Evolutionary conservation across 2,329 filamentous ascomycete species (phyloP).

Genomic region (Fusarium nelsonii): DNA sequence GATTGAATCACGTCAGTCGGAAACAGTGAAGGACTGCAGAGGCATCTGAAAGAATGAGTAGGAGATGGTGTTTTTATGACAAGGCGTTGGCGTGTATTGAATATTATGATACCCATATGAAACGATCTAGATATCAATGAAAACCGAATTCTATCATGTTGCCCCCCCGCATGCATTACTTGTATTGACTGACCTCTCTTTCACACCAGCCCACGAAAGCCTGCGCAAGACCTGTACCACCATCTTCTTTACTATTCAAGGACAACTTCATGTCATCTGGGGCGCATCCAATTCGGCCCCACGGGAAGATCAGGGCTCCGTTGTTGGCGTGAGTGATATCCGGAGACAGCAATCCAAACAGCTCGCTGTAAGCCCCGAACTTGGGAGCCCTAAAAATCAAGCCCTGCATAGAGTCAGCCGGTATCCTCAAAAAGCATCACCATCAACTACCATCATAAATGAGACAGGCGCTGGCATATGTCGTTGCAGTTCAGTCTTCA

Average conservation of each 20-base stretch:
- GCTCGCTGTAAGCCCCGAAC: slow-evolving; percentile 39
- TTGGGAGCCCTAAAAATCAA: slow-evolving; percentile 37
- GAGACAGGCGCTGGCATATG: slow-evolving; percentile 35
- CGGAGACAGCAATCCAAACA: slow-evolving; percentile 40
- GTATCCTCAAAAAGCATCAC: too few relatives aligned
- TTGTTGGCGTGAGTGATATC: slow-evolving; percentile 32
- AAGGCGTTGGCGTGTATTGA: slow-evolving; percentile 23
- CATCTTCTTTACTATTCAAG: slow-evolving; percentile 24
- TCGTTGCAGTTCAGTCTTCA: slow-evolving; percentile 39
- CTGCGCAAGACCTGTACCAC: slow-evolving; percentile 13
- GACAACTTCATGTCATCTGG: slow-evolving; percentile 27
- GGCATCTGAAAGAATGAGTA: neutral
- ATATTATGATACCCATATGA: slow-evolving; percentile 27
- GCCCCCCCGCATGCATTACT: neutral
- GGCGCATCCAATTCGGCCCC: slow-evolving; percentile 31
- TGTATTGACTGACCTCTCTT: slow-evolving; percentile 13
- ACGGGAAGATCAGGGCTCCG: slow-evolving; percentile 30
- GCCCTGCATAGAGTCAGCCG: slow-evolving; percentile 12
- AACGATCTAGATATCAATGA: slow-evolving; percentile 11
- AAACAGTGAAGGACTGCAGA: slow-evolving; percentile 2
- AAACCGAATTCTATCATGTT: neutral
- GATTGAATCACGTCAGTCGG: slow-evolving; percentile 30
- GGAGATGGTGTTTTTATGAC: neutral
- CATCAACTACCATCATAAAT: slow-evolving; percentile 30
- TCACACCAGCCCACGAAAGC: slow-evolving; percentile 36